Conservation (phyloP, 768 basidiomycete genomes). For the Mycena capillaripes region DNA sequence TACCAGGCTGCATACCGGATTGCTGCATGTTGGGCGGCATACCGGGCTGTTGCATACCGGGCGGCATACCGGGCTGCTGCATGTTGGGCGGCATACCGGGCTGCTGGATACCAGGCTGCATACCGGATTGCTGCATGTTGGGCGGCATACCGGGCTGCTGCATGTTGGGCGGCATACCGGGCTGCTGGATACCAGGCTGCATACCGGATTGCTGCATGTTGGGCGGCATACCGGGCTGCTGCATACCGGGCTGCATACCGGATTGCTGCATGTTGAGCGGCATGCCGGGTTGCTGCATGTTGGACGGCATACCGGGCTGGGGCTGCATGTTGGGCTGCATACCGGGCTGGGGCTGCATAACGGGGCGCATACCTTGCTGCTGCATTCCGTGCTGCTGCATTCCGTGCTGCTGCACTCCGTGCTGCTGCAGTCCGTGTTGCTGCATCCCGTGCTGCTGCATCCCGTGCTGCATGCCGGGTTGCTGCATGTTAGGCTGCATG, state of each 20-base stretch:
- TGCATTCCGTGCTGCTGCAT: too few relatives aligned
- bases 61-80: too few relatives aligned
- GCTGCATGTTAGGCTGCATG: slow-evolving; percentile 4
- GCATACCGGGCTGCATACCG: too few relatives aligned
- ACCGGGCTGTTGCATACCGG: too few relatives aligned
- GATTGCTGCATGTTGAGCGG: too few relatives aligned
- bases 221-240: not conserved
- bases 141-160: not conserved
- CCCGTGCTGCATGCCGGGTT: not conserved
- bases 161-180: not conserved
- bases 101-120: not conserved
- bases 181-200: not conserved
- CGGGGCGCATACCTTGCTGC: too few relatives aligned
- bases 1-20: too few relatives aligned
- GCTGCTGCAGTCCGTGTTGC: not conserved
- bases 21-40: too few relatives aligned
- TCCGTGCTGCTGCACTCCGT: too few relatives aligned
- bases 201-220: not conserved
- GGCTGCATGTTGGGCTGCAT: not conserved
- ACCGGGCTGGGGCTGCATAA: too few relatives aligned
- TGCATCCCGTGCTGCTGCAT: not conserved
- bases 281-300: too few relatives aligned
- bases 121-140: not conserved
- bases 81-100: not conserved
- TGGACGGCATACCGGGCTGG: too few relatives aligned